Evolutionary conservation across 768 basidiomycete genomes (phyloP), one percentile per base, ranked within the genome.

Genomic region (Tulasnella sp.): DNA sequence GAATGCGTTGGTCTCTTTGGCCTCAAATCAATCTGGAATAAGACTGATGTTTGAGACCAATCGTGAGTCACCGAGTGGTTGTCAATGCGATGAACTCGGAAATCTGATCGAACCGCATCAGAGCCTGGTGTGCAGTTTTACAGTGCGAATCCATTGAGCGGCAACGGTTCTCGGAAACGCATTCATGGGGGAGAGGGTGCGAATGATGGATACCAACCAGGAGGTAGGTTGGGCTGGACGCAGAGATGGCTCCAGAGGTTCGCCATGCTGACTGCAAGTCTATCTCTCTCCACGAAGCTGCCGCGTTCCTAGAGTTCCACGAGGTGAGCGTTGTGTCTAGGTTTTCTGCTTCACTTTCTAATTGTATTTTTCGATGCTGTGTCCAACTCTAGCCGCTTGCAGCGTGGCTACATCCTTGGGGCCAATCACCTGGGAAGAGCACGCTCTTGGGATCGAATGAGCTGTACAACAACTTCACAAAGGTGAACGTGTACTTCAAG

Each of bases 121-220:
- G 86, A 89, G 69, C 78, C 76, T 8, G 85, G 85, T 11, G 76
- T 85, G 38, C 86, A 87, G 78, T 82, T 86, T 64, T 87, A 87
- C 67, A 77, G 83, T 2, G 81, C 82, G 66, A 79, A 77, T 50
- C 70, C 78, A 55, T 71, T 80, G 12, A 70, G 75, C 49, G 68
- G 73, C 17, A 75, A 73, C 15, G 80, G 78, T 15, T 78, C 80
- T 30, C 75, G 82, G 46, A 87, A 87, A 74, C 79, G 77, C 68
- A 83, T 85, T 34, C 86, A 89, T 65, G 85, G 85, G 17, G 85
- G 85, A 2, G 80, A 78, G n/a, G 84, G 84, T 22, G 70, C 67
- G 24, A 67, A 75, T 21, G 79, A 79, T 59, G 79, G 81, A 4
- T 87, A 87, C 66, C 70, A 73, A 31, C 73, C 78, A 15, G 76